Base-by-base conservation (phyloP, 2,329 filamentous ascomycete species). In the Penicillium sp. region DNA sequence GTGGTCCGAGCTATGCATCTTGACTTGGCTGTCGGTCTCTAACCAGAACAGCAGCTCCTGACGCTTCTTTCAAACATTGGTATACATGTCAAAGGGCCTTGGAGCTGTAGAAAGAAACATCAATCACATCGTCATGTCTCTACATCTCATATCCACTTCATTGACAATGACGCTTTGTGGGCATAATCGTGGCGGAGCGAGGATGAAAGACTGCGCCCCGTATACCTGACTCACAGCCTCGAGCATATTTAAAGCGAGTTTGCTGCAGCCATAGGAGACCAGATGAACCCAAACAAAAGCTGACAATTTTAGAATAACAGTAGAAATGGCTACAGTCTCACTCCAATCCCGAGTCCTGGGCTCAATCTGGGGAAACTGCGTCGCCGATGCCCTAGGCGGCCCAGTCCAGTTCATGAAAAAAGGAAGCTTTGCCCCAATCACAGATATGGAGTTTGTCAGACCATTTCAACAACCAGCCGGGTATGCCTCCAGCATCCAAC, bases 351-450 rank as follows among this genome's bases (percentile, higher is more conserved):
- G 49, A 10, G 25, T 39, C n/a, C 16, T 27, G 13, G 49, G 49
- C 37, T 31, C 49, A 25, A 68, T 80, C 55, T 72, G 72, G 63
- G 75, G 75, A 2, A 70, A 77, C 44, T 77, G 75, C n/a, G 67
- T 77, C 11, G 71, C 64, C 42, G 77, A 80, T 59, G 78, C 78
- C 10, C 72, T 80, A 3, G 77, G 77, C 14, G 77, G 69, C 1
- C 77, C 77, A 2, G 72, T 76, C 1, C 75, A 79, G 53, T 80
- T 79, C 62, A 59, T 62, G 6, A 47, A 51, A 4, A 68, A 73
- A 31, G 72, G 72, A 14, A 67, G 64, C 4, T 80, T 79, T 59
- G 53, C 68, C 0, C 64, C 62, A 13, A 68, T 79, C 49, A 74
- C 67, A 9, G 65, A 59, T 4, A 67, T 75, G 44, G 62, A 64